Conservation (phyloP, 257 asterid species). For the Vinca minor region DNA sequence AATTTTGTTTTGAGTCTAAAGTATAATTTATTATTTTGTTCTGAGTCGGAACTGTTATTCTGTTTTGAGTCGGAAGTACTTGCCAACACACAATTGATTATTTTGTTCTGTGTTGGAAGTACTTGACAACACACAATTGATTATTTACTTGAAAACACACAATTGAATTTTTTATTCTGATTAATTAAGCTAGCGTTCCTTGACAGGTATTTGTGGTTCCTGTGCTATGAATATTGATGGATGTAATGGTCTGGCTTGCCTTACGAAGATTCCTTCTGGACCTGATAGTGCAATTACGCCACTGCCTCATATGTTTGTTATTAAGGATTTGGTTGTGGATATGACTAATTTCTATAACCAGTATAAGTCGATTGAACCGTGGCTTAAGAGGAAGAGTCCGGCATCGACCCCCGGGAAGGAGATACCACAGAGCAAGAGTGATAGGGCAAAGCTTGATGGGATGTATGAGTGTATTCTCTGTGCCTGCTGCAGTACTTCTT, state of each 20-base stretch:
- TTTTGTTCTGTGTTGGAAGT: too few species aligned
- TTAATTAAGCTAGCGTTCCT: too few species aligned
- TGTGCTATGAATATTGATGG: slow-evolving; percentile 97
- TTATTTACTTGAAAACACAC: too few species aligned
- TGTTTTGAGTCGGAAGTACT: too few species aligned
- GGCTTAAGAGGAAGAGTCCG: slow-evolving; percentile 82
- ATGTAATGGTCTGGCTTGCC: slow-evolving; percentile 71
- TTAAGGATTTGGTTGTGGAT: slow-evolving; percentile 93
- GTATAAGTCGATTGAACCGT: slow-evolving; percentile 91
- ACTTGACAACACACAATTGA: too few species aligned
- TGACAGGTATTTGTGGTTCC: too few species aligned
- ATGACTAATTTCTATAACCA: slow-evolving; percentile 91
- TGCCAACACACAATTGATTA: too few species aligned
- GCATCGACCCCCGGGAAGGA: slow-evolving; percentile 60
- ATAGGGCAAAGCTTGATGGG: slow-evolving; percentile 87
- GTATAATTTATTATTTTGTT: too few species aligned
- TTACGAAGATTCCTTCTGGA: slow-evolving; percentile 58
- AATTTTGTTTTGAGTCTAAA: too few species aligned
- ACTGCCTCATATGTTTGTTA: slow-evolving; percentile 90
- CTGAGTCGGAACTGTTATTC: too few species aligned
- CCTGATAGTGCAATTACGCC: slow-evolving; percentile 54
- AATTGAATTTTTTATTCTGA: too few species aligned
- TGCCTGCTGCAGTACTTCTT: slow-evolving; percentile 91
- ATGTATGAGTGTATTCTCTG: slow-evolving; percentile 96
- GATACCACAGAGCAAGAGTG: slow-evolving; percentile 68